Evolutionary conservation across 192 early-diverging fungal genomes (phyloP), one percentile per base, ranked within the genome.

Genomic region (Entrophospora sp.): DNA sequence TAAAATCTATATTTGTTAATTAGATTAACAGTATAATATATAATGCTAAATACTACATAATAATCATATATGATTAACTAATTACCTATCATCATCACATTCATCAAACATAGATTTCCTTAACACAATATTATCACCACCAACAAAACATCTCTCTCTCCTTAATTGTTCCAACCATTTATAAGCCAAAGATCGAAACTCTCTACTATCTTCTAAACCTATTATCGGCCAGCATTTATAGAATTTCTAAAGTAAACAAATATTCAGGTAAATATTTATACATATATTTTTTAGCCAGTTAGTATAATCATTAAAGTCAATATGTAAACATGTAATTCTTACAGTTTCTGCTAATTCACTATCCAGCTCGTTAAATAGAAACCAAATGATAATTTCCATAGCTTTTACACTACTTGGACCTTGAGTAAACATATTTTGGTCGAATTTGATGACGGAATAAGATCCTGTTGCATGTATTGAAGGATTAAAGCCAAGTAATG

Each of bases 101-200:
- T 58, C 55, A 58, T 58, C 34, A 36, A 58, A 58, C n/a, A 32
- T 16, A 58, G 31, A 36, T 31, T 14, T 30, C 13, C 55, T 58
- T 18, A 58, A 38, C 16, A 58, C 32, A 12, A 58, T 31, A 58
- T 58, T 32, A 18, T 28, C 36, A 12, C 24, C 18, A 9, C 53
- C 59, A 31, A 75, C 69, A n/a, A n/a, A n/a, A 40, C 63, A 67
- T 2, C 74, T 70, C 14, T 74, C 75, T 22, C 77, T 80, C n/a
- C 79, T 74, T 4, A 82, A 46, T 34, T 83, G 75, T 42, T 86
- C 85, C 5, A 86, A 68, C 81, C 81, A 81, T 43, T 79, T 79
- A 57, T 81, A 84, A 30, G 72, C 75, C 30, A 75, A 69, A 13
- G 78, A 71, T 18, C 85, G 75, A 44, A 86, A 84, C 22, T 83